Percentiles rank a stretch among this genome's conserved stretches.
These are phyloP conservation scores for Syzygium aromaticum DNA, from an alignment of 345 rosid genomes.

Conservation along the genomic window DNA sequence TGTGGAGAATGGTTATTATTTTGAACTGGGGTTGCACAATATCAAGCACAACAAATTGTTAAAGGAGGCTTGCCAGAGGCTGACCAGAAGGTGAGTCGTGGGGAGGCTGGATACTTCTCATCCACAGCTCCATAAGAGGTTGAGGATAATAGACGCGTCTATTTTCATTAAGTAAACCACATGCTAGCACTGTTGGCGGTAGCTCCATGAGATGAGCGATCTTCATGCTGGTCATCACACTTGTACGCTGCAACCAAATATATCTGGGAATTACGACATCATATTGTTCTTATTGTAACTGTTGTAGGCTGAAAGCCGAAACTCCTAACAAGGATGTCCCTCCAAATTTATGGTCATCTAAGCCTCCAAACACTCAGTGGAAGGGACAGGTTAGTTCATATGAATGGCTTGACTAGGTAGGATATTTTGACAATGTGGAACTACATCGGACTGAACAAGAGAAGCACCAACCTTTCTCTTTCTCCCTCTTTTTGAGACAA, in stretches of 20 bases:
- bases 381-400: not conserved
- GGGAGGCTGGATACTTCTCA: slow-evolving; percentile 35
- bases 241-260: slow-evolving; percentile 20
- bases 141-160: slow-evolving; percentile 47
- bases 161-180: slow-evolving; percentile 20
- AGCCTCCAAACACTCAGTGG: not conserved
- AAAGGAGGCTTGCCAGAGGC: slow-evolving; percentile 8
- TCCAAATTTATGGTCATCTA: not conserved
- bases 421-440: not conserved
- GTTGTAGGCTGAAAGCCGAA: not conserved
- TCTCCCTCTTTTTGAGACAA: slow-evolving; percentile 41
- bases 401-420: not conserved
- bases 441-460: not conserved
- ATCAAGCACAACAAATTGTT: slow-evolving; percentile 3
- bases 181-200: slow-evolving; percentile 51
- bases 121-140: slow-evolving; percentile 60
- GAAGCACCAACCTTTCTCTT: slow-evolving; percentile 43
- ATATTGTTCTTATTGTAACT: not conserved
- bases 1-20: slow-evolving; percentile 11
- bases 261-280: not conserved
- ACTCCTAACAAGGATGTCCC: not conserved
- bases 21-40: not conserved
- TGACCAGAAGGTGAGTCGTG: slow-evolving; percentile 56
- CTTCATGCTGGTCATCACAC: slow-evolving; percentile 29
- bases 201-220: slow-evolving; percentile 49